Evolutionary conservation across 805 yeast genomes (phyloP), one percentile per base, ranked within the genome.

Genomic region (Nakazawaea wyomingensis): DNA sequence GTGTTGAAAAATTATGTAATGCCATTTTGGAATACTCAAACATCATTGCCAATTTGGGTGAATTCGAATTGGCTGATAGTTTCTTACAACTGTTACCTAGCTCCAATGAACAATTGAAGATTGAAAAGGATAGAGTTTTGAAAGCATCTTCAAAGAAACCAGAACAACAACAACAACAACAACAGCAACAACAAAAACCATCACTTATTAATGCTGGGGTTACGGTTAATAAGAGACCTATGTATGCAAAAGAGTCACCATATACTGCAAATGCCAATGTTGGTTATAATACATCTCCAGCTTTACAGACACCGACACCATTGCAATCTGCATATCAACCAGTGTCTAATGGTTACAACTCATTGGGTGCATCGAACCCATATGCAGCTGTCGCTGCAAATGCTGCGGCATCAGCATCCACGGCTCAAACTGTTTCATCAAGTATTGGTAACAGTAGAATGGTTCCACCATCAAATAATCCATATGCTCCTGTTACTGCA

Each of bases 1-100:
- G 74, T 11, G 62, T 76, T 34, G 75, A 66, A 32, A 69, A 69
- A 1, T 64, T 81, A 41, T 74, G 80, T 52, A 69, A 70, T 30
- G 81, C 82, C 2, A 78, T 86, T 48, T 70, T 87, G 50, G 98
- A 93, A 62, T 93, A 85, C 61, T 81, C 95, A 36, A 80, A 78
- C 50, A 68, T 84, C 47, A 80, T 89, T 44, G 83, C 96, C 4
- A 79, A 88, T 21, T 80, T 74, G 56, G 98, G 97, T 21, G 80
- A 85, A 50, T 81, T 87, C 53, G 95, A 83, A 8, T 67, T 91
- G 51, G 97, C 98, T 1, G 73, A 69, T 45, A 76, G 72, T 50
- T 78, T 85, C 51, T 71, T 91, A 56, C 68, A 70, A 35, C 69
- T 83, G 47, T 69, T 93, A 54, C 96, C 98, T 10, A 78, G 75